Conservation (phyloP, 768 basidiomycete species). For the Amanita phalloides region DNA sequence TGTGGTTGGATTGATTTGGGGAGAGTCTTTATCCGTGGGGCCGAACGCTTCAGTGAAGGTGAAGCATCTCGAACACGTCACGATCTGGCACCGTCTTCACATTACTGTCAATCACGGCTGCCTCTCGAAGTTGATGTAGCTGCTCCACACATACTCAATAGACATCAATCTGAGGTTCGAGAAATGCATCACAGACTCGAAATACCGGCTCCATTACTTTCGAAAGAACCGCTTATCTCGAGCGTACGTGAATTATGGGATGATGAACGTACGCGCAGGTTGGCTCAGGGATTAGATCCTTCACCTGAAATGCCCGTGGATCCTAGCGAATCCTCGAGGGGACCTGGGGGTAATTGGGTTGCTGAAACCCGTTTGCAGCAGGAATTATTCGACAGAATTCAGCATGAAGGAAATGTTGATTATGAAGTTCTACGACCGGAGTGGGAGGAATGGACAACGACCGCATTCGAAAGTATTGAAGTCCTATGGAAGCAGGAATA, state of each 20-base stretch:
- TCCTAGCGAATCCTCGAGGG: constrained; percentile 52
- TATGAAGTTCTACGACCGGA: constrained; percentile 12
- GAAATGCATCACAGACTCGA: constrained; percentile 55
- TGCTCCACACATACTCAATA: constrained; percentile 79
- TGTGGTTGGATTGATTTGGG: constrained; percentile 82
- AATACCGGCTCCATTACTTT: constrained; percentile 43
- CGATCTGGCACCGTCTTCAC: constrained; percentile 29
- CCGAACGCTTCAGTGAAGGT: constrained; percentile 17
- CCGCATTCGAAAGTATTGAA: constrained; percentile 85
- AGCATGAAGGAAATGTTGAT: constrained; percentile 24
- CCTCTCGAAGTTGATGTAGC: constrained; percentile 77
- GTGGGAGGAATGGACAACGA: constrained; percentile 76
- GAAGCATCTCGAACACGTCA: constrained; percentile 16
- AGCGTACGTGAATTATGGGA: constrained; percentile 95
- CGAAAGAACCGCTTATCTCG: constrained; percentile 67
- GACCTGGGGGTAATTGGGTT: constrained; percentile 51
- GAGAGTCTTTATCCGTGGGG: constrained; percentile 50
- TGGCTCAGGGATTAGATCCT: constrained; percentile 54
- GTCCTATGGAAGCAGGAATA: constrained; percentile 67
- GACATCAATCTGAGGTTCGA: constrained; percentile 52
- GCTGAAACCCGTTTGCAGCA: constrained; percentile 71
- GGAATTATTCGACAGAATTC: constrained; percentile 53
- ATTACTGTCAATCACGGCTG: constrained; percentile 55
- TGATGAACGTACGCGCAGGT: constrained; percentile 76
- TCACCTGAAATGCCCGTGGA: constrained; percentile 66